Percentiles rank a stretch among this genome's conserved stretches.
phyloP scores from a whole-genome alignment of 2,329 filamentous ascomycete genomes.

The Tolypocladium tropicale region DNA sequence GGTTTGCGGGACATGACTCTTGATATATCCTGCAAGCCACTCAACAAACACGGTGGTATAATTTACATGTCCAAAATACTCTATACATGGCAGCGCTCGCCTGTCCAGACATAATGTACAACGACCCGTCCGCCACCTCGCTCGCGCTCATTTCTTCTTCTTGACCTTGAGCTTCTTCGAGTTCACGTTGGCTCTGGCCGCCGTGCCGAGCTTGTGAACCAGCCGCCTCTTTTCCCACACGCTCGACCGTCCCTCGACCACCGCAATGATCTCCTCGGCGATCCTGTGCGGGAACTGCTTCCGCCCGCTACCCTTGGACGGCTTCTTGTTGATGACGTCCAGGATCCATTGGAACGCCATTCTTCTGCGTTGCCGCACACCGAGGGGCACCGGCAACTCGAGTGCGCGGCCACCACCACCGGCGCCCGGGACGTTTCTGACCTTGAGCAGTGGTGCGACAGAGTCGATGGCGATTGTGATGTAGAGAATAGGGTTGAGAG shows the following conservation, averaged over 20 bases:
- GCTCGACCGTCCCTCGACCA: conserved; percentile 74
- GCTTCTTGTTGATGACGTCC: conserved; percentile 69
- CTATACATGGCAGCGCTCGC: background rate
- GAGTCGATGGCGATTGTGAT: conserved; percentile 87
- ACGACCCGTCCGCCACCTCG: background rate
- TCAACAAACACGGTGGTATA: background rate
- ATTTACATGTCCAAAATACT: background rate
- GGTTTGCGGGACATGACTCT: too few species aligned
- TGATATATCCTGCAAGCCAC: background rate
- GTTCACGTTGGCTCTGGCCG: conserved; percentile 62
- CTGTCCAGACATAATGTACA: background rate
- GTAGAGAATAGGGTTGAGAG: conserved; percentile 82
- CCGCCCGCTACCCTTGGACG: conserved; percentile 59
- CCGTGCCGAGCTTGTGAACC: conserved; percentile 73
- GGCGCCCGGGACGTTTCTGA: conserved; percentile 64
- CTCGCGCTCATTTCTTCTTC: conserved; percentile 20
- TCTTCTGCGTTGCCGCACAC: conserved; percentile 63
- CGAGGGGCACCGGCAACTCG: conserved; percentile 71
- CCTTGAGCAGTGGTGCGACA: conserved; percentile 76
- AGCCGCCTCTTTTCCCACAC: conserved; percentile 75
- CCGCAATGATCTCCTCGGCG: conserved; percentile 75
- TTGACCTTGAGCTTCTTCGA: conserved; percentile 25
- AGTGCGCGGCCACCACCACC: conserved; percentile 80
- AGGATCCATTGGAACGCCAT: conserved; percentile 84
- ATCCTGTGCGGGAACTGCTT: conserved; percentile 67